These are phyloP conservation scores for Kwoniella europaea DNA, from an alignment of 768 basidiomycete genomes.

Conservation along the genomic window DNA sequence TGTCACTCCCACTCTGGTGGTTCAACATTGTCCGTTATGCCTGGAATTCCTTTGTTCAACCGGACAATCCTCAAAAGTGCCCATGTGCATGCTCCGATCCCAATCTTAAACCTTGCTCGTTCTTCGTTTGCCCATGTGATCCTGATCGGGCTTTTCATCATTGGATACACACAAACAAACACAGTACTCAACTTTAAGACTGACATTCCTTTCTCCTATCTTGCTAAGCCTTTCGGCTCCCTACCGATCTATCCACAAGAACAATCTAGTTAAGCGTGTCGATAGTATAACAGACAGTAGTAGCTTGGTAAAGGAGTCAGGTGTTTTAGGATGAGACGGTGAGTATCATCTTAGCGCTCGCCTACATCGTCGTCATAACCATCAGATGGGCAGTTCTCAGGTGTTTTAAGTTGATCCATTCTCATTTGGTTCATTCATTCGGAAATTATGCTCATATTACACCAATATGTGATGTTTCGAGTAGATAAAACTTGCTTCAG, in stretches of 20 bases:
- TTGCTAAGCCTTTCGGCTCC: background rate
- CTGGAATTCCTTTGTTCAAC: no score
- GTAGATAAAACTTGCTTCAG: background rate
- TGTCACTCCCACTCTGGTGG: no score
- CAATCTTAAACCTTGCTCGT: no score
- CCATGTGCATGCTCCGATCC: no score
- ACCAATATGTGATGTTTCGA: background rate
- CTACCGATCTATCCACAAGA: no score
- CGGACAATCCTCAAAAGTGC: no score
- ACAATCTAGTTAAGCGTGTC: no score
- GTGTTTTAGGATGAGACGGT: background rate
- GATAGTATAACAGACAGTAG: no score
- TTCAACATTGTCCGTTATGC: no score
- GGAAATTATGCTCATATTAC: no score
- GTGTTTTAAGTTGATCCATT: slow-evolving; percentile 1
- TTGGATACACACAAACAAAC: background rate
- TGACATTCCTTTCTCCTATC: background rate
- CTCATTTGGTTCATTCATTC: no score
- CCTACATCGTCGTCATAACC: background rate
- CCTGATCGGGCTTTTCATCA: background rate
- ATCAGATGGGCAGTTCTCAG: background rate
- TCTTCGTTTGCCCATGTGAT: no score
- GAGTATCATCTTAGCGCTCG: background rate
- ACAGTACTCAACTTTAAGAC: background rate
- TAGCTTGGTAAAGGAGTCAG: background rate